A percentile compares a stretch with the other conserved stretches of the same genome.
phyloP scores from a whole-genome alignment of 257 asterid genomes.

The Nicotiana noctiflora region DNA sequence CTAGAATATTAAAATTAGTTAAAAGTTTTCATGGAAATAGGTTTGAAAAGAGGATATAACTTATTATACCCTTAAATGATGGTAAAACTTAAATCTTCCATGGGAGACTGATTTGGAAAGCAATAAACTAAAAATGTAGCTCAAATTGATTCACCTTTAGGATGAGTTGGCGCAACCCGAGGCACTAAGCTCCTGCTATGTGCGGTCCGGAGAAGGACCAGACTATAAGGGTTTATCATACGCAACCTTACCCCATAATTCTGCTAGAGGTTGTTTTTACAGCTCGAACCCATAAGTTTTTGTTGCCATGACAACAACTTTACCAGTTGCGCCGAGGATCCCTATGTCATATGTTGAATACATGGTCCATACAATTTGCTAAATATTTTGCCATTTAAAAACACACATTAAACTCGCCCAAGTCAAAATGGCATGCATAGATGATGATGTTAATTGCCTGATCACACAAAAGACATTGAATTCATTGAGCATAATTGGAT shows the following conservation, averaged over 20 bases:
- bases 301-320: no score
- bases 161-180: background rate
- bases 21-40: background rate
- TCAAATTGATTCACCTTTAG: background rate
- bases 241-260: no score
- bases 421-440: background rate
- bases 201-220: fast-evolving
- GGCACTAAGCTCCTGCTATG: no score
- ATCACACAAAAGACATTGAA: background rate
- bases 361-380: background rate
- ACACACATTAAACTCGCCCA: background rate
- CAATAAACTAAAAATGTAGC: background rate
- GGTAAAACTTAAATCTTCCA: background rate
- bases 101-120: background rate
- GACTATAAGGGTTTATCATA: no score
- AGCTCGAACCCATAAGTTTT: no score
- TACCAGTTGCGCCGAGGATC: no score
- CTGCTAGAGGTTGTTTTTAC: no score
- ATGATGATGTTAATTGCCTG: background rate
- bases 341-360: no score
- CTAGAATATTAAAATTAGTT: background rate
- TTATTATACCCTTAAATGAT: background rate
- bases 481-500: background rate
- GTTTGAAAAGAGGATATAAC: background rate
- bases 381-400: background rate